phyloP scores from a whole-genome alignment of 2,329 filamentous ascomycete genomes.

The Chalaropsis thielavioides region DNA sequence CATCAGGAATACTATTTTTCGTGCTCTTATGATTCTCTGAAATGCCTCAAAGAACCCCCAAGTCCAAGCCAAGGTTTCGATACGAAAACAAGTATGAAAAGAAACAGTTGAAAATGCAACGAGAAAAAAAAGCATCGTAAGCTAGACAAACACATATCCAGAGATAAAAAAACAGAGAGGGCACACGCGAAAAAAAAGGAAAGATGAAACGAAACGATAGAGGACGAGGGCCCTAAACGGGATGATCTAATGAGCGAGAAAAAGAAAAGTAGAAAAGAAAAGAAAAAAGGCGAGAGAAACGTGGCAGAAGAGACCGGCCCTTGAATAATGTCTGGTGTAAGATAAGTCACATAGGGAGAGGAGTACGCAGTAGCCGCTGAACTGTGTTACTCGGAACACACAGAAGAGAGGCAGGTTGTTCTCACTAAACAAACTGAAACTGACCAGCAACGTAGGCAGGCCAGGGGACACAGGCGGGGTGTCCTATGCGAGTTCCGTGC shows the following conservation, averaged over 20 bases:
- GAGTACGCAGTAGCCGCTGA: neutral
- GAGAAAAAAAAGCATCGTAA: neutral
- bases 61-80: neutral
- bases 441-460: neutral
- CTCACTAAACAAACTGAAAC: neutral
- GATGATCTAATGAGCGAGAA: constrained; percentile 1
- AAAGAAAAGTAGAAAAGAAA: neutral
- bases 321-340: neutral
- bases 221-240: neutral
- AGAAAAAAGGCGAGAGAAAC: neutral
- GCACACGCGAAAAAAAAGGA: neutral
- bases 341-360: neutral
- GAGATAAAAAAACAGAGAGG: neutral
- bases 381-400: neutral
- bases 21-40: neutral
- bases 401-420: neutral
- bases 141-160: neutral
- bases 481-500: neutral
- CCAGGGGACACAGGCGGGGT: neutral
- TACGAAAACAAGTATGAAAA: neutral
- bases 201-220: neutral
- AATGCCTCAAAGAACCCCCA: neutral
- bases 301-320: neutral
- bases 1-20: neutral
- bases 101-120: neutral